Conservation (phyloP, 257 asterid genomes). For the Gentiana macrophylla region DNA sequence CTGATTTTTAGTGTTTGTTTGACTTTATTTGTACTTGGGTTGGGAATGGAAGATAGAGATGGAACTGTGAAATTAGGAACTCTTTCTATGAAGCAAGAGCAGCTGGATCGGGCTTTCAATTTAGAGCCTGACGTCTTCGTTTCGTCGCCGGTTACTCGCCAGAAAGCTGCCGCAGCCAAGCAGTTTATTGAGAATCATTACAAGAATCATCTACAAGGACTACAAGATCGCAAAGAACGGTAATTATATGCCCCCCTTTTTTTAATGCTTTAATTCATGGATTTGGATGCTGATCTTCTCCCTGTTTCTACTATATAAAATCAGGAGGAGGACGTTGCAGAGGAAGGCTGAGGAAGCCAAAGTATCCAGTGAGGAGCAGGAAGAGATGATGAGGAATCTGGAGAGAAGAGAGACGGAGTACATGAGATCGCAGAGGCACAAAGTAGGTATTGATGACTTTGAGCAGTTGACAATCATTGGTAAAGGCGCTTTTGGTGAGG, state of each 20-base stretch:
- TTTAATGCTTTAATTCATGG: neutral
- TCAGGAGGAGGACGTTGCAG: conserved; percentile 85
- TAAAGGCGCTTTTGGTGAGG: conserved; percentile 97
- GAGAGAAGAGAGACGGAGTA: conserved; percentile 88
- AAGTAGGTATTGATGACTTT: conserved; percentile 94
- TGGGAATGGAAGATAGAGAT: conserved; percentile 44
- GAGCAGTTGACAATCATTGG: conserved; percentile 87
- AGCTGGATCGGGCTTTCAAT: conserved; percentile 28
- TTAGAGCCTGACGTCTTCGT: conserved; percentile 70
- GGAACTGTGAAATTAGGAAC: conserved; percentile 42
- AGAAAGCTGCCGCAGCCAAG: conserved; percentile 93
- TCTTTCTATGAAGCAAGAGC: conserved; percentile 25
- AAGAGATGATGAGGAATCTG: conserved; percentile 79
- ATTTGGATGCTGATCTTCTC: neutral
- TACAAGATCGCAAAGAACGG: conserved; percentile 97
- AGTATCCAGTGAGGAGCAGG: conserved; percentile 79
- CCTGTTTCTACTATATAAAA: neutral
- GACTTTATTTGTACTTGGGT: neutral
- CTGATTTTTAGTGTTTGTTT: conserved; percentile 6
- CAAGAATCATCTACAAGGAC: conserved; percentile 77
- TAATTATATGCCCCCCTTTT: conserved; percentile 6
- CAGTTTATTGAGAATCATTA: conserved; percentile 94
- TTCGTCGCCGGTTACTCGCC: conserved; percentile 91
- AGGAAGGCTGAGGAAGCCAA: conserved; percentile 78
- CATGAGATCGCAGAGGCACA: conserved; percentile 98